Evolutionary conservation across 2,329 filamentous ascomycete species (phyloP), one percentile per base, ranked within the genome.

Genomic region (Trichophyton schoenleinii): DNA sequence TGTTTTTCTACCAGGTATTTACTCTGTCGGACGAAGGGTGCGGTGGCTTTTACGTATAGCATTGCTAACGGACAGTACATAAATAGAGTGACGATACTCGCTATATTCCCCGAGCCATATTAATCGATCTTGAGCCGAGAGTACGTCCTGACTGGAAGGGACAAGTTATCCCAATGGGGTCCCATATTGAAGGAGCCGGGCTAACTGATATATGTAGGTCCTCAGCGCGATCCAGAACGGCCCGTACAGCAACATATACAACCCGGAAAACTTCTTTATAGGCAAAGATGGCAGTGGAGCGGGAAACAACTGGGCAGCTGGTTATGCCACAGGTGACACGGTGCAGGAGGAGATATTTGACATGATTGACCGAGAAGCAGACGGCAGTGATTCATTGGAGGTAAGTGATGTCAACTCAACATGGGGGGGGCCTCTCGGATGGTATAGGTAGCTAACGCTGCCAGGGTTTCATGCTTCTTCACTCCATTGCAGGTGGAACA

Each of bases 281-380:
- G 90, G 92, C 69, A 95, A 96, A 73, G 88, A 92, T 76, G 94
- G 94, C 62, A 85, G 89, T 61, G 94, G 94, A 53, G 94, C 94
- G 5, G 94, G 91, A 53, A 99, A 99, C 76, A 99, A 97, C 74
- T 99, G 94, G 94, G 94, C 91, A 64, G 88, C 94, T 70, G 94
- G 94, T 55, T 99, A 99, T 76, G 86, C 94, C 67, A 91, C 89
- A 60, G 94, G 91, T 67, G 91, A 96, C 73, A 81, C 82, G 52
- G 90, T 99, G 20, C 90, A 92, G 68, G 94, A 99, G 74, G 94
- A 99, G 73, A 90, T 99, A 61, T 89, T 99, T 81, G 95, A 99
- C 73, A 99, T 99, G 91, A 96, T 99, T 70, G 94, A 99, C 72
- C 87, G 94, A 63, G 94, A 99, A 74, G 94, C 95, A 15, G 94